Evolutionary conservation across 805 yeast species (phyloP).

Genomic region (Nakazawaea populi): DNA sequence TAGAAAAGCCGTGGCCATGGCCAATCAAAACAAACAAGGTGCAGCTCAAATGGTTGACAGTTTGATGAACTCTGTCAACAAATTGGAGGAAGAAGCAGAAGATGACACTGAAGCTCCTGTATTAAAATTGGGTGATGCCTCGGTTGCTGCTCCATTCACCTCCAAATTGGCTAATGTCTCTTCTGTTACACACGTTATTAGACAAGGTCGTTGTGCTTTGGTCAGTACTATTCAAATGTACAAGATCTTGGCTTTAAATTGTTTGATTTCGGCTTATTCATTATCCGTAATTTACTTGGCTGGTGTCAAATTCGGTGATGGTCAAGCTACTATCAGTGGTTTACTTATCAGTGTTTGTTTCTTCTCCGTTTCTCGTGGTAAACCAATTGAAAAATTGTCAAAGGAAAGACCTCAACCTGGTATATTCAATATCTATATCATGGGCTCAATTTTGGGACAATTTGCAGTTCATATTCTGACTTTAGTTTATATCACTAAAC

Average conservation of each 20-base stretch:
- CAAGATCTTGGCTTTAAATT: conserved; percentile 93
- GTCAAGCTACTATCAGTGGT: conserved; percentile 97
- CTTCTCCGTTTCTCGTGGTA: conserved; percentile 90
- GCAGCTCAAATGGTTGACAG: conserved; percentile 54
- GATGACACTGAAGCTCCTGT: conserved; percentile 90
- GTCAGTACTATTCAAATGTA: conserved; percentile 99
- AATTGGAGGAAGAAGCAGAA: conserved; percentile 56
- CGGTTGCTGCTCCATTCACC: conserved; percentile 98
- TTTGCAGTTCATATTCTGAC: conserved; percentile 88
- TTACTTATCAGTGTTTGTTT: conserved; percentile 88
- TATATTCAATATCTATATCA: conserved; percentile 88
- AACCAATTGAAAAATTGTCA: conserved; percentile 81
- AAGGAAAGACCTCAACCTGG: conserved; percentile 97
- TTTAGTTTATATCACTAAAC: conserved; percentile 74
- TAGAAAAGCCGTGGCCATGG: conserved; percentile 50
- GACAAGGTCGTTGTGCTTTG: conserved; percentile 97
- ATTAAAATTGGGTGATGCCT: conserved; percentile 94
- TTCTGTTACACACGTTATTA: conserved; percentile 86
- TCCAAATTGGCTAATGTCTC: conserved; percentile 89
- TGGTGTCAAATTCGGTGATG: conserved; percentile 97
- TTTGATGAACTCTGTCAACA: conserved; percentile 48
- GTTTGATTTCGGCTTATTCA: conserved; percentile 95
- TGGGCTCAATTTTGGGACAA: conserved; percentile 97
- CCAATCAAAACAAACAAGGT: conserved; percentile 32
- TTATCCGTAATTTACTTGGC: conserved; percentile 90